These are phyloP conservation scores for Suillus brevipes DNA, from an alignment of 768 basidiomycete species.

Conservation along the genomic window DNA sequence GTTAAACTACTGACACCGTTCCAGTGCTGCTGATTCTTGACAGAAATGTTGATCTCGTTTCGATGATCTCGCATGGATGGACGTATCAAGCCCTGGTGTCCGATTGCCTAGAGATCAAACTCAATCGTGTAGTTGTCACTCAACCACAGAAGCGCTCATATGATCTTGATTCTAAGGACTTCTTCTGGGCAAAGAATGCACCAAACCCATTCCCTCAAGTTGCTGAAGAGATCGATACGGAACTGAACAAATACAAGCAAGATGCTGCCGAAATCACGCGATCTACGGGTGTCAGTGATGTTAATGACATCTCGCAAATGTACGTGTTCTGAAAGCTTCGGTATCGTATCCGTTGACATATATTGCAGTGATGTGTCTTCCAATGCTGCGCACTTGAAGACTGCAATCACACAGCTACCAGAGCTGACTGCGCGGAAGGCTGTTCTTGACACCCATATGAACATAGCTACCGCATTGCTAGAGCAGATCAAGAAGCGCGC, in stretches of 20 bases:
- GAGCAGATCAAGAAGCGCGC: constrained; percentile 95
- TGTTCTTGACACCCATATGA: constrained; percentile 98
- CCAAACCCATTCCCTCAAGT: constrained; percentile 97
- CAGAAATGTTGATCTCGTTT: constrained; percentile 90
- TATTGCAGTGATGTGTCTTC: constrained; percentile 75
- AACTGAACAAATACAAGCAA: constrained; percentile 89
- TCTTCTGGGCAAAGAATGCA: constrained; percentile 98
- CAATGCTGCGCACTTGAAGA: constrained; percentile 93
- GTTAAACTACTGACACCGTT: constrained; percentile 11
- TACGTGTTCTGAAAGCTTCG: constrained; percentile 38
- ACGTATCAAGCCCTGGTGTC: constrained; percentile 98
- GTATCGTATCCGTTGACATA: constrained; percentile 11
- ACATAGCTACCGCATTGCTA: constrained; percentile 92
- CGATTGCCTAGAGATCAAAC: constrained; percentile 95
- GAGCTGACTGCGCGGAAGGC: constrained; percentile 96
- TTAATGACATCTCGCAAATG: constrained; percentile 94
- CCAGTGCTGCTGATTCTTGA: constrained; percentile 92
- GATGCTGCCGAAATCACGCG: constrained; percentile 97
- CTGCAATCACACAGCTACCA: constrained; percentile 94
- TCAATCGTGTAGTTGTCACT: constrained; percentile 89
- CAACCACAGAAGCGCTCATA: constrained; percentile 78
- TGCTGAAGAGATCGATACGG: constrained; percentile 93
- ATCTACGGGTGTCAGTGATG: constrained; percentile 93
- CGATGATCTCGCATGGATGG: constrained; percentile 96
- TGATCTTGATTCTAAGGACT: constrained; percentile 97